These are phyloP conservation scores for Penicillium cosmopolitanum DNA, from an alignment of 495 filamentous ascomycete genomes.

Conservation along the genomic window DNA sequence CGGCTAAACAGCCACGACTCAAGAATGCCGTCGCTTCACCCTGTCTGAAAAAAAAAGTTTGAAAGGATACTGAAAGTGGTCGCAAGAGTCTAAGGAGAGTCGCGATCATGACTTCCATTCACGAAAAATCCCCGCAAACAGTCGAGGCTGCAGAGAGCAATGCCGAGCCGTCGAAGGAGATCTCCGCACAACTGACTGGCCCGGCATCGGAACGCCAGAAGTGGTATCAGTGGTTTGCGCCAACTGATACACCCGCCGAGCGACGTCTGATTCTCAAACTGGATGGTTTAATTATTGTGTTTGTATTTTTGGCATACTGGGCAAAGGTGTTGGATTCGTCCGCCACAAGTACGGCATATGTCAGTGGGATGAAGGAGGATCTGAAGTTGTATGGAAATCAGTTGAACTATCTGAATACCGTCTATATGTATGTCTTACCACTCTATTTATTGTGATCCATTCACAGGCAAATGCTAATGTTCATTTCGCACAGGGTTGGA, in stretches of 20 bases:
- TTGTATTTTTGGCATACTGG: slow-evolving; percentile 44
- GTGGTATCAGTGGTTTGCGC: slow-evolving; percentile 48
- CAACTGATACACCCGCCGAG: slow-evolving; percentile 42
- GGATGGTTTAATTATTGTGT: slow-evolving; percentile 38
- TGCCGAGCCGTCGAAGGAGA: background rate
- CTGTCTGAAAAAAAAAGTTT: background rate
- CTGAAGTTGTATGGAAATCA: slow-evolving; percentile 46
- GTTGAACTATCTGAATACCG: slow-evolving; percentile 48
- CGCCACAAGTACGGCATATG: slow-evolving; percentile 33
- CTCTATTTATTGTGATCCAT: background rate
- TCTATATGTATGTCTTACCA: slow-evolving; percentile 34
- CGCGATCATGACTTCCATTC: slow-evolving; percentile 3
- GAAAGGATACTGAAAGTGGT: background rate
- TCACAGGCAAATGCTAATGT: background rate
- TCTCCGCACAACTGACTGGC: background rate
- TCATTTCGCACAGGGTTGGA: slow-evolving; percentile 23
- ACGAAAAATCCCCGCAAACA: slow-evolving; percentile 11
- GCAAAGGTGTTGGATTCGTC: slow-evolving; percentile 45
- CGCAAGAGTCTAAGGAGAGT: background rate
- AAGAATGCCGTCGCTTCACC: background rate
- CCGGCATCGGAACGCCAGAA: slow-evolving; percentile 24
- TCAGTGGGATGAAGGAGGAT: slow-evolving; percentile 36
- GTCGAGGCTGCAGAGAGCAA: slow-evolving; percentile 2
- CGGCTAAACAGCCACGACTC: background rate
- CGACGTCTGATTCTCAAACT: slow-evolving; percentile 47